Evolutionary conservation across 768 basidiomycete species (phyloP).

Genomic region (Podaxis mareebaensis): DNA sequence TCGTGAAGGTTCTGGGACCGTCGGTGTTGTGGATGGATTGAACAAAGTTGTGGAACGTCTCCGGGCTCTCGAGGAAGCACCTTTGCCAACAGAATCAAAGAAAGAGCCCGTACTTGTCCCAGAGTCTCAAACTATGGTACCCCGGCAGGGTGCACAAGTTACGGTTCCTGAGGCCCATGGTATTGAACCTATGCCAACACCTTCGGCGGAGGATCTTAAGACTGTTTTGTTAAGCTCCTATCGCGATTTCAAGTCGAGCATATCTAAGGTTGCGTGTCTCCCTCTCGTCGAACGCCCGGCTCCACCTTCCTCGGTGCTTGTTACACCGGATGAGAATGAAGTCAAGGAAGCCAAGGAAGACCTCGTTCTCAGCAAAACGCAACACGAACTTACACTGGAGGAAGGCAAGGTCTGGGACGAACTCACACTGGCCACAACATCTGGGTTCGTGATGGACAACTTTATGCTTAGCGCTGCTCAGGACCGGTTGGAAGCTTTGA

Average conservation of each 20-base stretch:
- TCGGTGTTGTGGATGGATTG: constrained; percentile 15
- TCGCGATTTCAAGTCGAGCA: constrained; percentile 46
- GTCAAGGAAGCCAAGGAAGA: constrained; percentile 38
- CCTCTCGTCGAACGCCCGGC: constrained; percentile 22
- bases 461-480: constrained; percentile 8
- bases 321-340: constrained; percentile 29
- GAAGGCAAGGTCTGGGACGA: constrained; percentile 64
- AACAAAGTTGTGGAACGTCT: constrained; percentile 14
- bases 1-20: background rate
- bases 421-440: constrained; percentile 28
- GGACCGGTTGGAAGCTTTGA: constrained; percentile 32
- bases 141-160: background rate
- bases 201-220: constrained; percentile 27
- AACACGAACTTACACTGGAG: constrained; percentile 57
- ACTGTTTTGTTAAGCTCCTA: constrained; percentile 44
- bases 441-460: background rate
- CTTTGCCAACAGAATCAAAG: constrained; percentile 47
- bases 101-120: background rate
- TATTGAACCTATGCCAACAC: background rate
- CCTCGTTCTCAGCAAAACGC: constrained; percentile 60
- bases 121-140: background rate
- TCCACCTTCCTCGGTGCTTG: constrained; percentile 17
- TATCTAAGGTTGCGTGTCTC: constrained; percentile 44
- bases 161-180: background rate
- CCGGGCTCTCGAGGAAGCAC: constrained; percentile 23